Base-by-base conservation (phyloP, 495 filamentous ascomycete genomes). In the Aspergillus taichungensis region DNA sequence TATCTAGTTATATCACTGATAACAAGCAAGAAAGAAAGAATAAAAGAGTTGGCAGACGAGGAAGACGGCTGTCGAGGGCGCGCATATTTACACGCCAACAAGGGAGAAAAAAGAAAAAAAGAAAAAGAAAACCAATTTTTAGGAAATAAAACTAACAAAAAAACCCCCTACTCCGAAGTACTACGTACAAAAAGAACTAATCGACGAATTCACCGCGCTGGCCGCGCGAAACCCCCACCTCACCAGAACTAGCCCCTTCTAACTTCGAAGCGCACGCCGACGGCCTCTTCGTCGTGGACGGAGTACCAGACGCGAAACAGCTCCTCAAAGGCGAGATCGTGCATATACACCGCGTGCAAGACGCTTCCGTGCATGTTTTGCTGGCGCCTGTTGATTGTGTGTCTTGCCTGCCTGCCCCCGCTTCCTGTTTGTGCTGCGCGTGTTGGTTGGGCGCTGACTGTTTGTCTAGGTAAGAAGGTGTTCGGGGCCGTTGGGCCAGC, bases 401-500 rank as follows among this genome's bases (percentile, higher is more conserved):
- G 57, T 41, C 31, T 40, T 29, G 13, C 6, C 8, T 11, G 32
- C 24, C 13, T n/a, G n/a, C 11, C 3, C 18, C 9, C 12, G n/a
- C 31, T 34, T 37, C 34, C 18, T 41, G 11, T 39, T 9, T 27
- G 13, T 9, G 9, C 11, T 33, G 3, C 11, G 8, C 12, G 13
- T 30, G 11, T 12, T 6, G 37, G n/a, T n/a, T n/a, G 14, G 14
- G 14, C 9, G 30, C 45, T 52, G 29, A 51, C 34, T 0, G 13
- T 18, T n/a, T 29, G 8, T 27, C 7, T 33, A 68, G 85, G 84
- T 36, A 79, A 73, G 57, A 73, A 81, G 51, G 72, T 95, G 13
- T 66, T 95, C 30, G 80, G 88, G 46, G 79, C 78, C 35, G 85
- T 94, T 87, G 88, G 89, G 85, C n/a, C 78, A 95, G 62, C 71